phyloP scores from a whole-genome alignment of 139 green algal species.

The Tetradesmus obliquus region DNA sequence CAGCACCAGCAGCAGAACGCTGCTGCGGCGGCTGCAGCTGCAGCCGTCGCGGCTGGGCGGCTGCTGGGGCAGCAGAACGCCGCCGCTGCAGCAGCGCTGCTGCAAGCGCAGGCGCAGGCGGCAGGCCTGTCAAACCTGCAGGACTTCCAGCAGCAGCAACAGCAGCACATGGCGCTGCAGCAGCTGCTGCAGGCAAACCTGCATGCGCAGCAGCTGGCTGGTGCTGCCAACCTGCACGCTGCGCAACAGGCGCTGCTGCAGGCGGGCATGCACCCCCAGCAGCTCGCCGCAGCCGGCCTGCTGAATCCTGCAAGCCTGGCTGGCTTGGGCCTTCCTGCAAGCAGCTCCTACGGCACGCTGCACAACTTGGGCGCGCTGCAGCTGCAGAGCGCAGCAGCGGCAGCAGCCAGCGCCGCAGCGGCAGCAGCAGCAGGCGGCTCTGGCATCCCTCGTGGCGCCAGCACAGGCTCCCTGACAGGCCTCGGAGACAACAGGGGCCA shows the following conservation, averaged over 20 bases:
- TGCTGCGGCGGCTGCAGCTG: slow-evolving; percentile 39
- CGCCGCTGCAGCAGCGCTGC: slow-evolving; percentile 24
- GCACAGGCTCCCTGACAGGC: slow-evolving; percentile 13
- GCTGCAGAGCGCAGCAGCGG: slow-evolving; percentile 33
- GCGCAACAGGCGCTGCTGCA: slow-evolving; percentile 35
- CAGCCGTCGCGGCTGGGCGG: slow-evolving; percentile 13
- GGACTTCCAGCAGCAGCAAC: slow-evolving; percentile 52
- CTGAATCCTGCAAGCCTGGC: slow-evolving; percentile 22
- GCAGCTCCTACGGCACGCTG: slow-evolving; percentile 54
- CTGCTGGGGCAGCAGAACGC: slow-evolving; percentile 20
- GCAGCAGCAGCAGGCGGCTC: slow-evolving; percentile 8
- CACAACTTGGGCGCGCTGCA: slow-evolving; percentile 52
- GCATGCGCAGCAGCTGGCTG: slow-evolving; percentile 55
- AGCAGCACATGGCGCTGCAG: slow-evolving; percentile 64
- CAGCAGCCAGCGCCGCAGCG: not conserved
- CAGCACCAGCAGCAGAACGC: slow-evolving; percentile 46
- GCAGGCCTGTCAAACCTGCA: slow-evolving; percentile 33
- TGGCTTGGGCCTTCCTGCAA: slow-evolving; percentile 27
- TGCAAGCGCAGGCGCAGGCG: slow-evolving; percentile 40
- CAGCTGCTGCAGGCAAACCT: slow-evolving; percentile 56
- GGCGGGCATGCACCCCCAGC: slow-evolving; percentile 46
- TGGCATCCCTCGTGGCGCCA: slow-evolving; percentile 21
- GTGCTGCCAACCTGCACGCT: slow-evolving; percentile 35
- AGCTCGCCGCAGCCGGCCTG: slow-evolving; percentile 56
- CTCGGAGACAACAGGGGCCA: slow-evolving; percentile 15